These are phyloP conservation scores for Naumovozyma baii DNA, from an alignment of 805 yeast species.

Conservation along the genomic window DNA sequence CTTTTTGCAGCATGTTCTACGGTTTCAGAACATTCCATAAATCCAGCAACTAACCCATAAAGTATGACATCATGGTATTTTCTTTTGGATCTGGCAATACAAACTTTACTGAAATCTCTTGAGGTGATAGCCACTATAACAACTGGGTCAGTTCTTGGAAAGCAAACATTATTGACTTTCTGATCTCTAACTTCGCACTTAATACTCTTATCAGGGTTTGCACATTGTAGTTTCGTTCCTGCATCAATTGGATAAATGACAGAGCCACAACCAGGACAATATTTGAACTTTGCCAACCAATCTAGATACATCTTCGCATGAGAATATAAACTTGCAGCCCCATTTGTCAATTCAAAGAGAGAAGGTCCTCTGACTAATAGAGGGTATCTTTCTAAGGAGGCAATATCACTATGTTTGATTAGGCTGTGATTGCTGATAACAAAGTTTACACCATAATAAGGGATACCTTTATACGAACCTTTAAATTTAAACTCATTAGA, in stretches of 20 bases:
- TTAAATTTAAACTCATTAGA: slow-evolving; percentile 29
- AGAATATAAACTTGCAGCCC: slow-evolving; percentile 60
- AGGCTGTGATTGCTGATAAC: slow-evolving; percentile 1
- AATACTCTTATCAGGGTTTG: slow-evolving; percentile 16
- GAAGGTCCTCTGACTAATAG: slow-evolving; percentile 2
- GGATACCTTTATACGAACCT: slow-evolving; percentile 46
- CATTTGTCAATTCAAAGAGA: slow-evolving; percentile 17
- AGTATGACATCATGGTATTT: slow-evolving; percentile 38
- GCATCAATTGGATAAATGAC: slow-evolving; percentile 52
- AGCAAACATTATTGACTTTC: slow-evolving; percentile 63
- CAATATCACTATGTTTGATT: slow-evolving; percentile 4
- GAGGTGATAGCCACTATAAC: slow-evolving; percentile 73
- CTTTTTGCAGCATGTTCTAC: slow-evolving; percentile 80
- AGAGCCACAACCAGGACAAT: slow-evolving; percentile 83
- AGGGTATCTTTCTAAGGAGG: slow-evolving; percentile 3
- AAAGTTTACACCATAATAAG: slow-evolving; percentile 56
- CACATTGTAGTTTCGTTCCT: slow-evolving; percentile 54
- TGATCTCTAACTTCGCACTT: slow-evolving; percentile 33
- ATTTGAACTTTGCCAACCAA: slow-evolving; percentile 66
- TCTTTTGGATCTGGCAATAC: slow-evolving; percentile 63
- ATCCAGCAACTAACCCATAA: slow-evolving; percentile 89
- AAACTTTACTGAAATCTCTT: slow-evolving; percentile 45
- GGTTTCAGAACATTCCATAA: slow-evolving; percentile 91
- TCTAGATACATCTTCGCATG: slow-evolving; percentile 79
- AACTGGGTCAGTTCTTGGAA: slow-evolving; percentile 89